Conservation (phyloP, 2,329 filamentous ascomycete genomes). For the Lachnellula arida region DNA sequence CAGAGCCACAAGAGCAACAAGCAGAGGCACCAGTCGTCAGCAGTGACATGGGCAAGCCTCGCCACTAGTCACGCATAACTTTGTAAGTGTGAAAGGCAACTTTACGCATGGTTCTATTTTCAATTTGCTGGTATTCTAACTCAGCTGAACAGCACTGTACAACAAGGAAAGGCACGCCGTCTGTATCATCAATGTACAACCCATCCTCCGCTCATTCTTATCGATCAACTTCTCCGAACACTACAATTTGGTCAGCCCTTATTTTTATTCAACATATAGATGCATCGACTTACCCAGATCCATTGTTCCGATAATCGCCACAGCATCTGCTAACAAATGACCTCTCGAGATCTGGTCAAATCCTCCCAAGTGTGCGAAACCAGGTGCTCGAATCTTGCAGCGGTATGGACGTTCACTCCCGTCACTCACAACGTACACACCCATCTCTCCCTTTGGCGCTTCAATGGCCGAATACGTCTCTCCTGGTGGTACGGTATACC, state of each 20-base stretch:
- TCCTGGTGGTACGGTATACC: slow-evolving; percentile 91
- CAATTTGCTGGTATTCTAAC: slow-evolving; percentile 23
- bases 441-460: slow-evolving; percentile 99
- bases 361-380: slow-evolving; percentile 89
- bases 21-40: slow-evolving; percentile 1
- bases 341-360: slow-evolving; percentile 93
- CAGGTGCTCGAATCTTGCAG: slow-evolving; percentile 94
- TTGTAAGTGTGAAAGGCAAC: neutral
- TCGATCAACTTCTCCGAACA: slow-evolving; percentile 46
- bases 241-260: slow-evolving; percentile 22
- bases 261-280: slow-evolving; percentile 9
- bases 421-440: slow-evolving; percentile 92
- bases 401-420: slow-evolving; percentile 94
- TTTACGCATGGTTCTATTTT: neutral
- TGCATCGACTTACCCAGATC: slow-evolving; percentile 62
- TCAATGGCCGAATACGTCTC: slow-evolving; percentile 98
- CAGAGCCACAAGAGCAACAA: neutral
- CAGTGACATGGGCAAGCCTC: slow-evolving; percentile 1
- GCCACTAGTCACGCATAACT: neutral
- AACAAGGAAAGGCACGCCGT: slow-evolving; percentile 18
- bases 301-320: slow-evolving; percentile 90
- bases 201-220: slow-evolving; percentile 29
- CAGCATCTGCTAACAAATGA: slow-evolving; percentile 91
- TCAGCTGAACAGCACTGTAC: slow-evolving; percentile 22
- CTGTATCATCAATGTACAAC: slow-evolving; percentile 21